These are phyloP conservation scores for Boletus insuetus DNA, from an alignment of 768 basidiomycete genomes.

Conservation along the genomic window DNA sequence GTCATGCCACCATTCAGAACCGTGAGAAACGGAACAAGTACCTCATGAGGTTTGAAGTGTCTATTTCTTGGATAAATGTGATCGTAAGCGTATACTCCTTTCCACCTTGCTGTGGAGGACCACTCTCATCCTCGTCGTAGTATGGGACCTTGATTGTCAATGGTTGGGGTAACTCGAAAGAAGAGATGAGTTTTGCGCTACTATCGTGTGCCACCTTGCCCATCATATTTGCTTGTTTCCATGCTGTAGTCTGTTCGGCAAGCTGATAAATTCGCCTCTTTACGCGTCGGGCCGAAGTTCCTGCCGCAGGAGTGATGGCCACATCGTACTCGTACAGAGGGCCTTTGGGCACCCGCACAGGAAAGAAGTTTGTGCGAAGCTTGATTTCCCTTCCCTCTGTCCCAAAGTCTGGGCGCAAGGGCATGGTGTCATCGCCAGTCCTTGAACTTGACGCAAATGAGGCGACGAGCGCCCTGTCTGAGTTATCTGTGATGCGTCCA, in stretches of 20 bases:
- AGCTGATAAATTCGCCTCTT: slow-evolving; percentile 47
- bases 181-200: slow-evolving; percentile 45
- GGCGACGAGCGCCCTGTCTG: slow-evolving; percentile 44
- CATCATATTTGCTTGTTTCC: slow-evolving; percentile 39
- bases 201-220: slow-evolving; percentile 47
- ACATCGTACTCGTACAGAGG: slow-evolving; percentile 50
- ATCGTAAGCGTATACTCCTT: slow-evolving; percentile 46
- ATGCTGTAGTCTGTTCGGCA: slow-evolving; percentile 42
- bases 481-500: slow-evolving; percentile 45
- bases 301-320: slow-evolving; percentile 36
- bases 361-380: slow-evolving; percentile 54
- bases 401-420: slow-evolving; percentile 49
- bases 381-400: slow-evolving; percentile 41
- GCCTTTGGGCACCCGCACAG: slow-evolving; percentile 44
- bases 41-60: slow-evolving; percentile 41
- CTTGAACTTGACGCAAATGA: slow-evolving; percentile 27
- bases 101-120: slow-evolving; percentile 27
- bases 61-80: slow-evolving; percentile 41
- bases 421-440: slow-evolving; percentile 33
- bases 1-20: slow-evolving; percentile 5
- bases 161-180: slow-evolving; percentile 40
- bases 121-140: slow-evolving; percentile 46
- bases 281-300: slow-evolving; percentile 36
- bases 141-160: slow-evolving; percentile 38
- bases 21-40: slow-evolving; percentile 20